A percentile compares a stretch with the other conserved stretches of the same genome.
These are phyloP conservation scores for Sugiyamaella neomexicana DNA, from an alignment of 1,139 yeast genomes.

Conservation along the genomic window DNA sequence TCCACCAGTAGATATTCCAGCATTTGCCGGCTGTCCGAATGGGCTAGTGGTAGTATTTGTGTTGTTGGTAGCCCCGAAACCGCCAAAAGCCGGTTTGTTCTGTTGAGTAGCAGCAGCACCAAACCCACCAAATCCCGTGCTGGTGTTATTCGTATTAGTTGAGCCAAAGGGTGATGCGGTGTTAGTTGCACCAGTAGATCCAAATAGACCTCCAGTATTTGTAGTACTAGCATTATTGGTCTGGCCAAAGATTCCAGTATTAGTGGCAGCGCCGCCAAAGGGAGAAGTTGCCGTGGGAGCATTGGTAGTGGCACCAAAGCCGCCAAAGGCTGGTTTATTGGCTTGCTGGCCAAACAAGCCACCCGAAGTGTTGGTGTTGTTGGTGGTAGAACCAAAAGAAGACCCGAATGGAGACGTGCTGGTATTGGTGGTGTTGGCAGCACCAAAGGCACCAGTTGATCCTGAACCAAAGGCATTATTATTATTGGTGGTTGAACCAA, in stretches of 20 bases:
- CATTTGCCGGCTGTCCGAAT: slow-evolving; percentile 17
- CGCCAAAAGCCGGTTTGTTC: slow-evolving; percentile 26
- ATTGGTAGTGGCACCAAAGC: slow-evolving; percentile 22
- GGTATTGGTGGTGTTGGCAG: slow-evolving; percentile 20
- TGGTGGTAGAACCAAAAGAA: slow-evolving; percentile 29
- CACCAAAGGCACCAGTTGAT: slow-evolving; percentile 23
- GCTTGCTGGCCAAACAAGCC: slow-evolving; percentile 41
- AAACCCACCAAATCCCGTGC: slow-evolving; percentile 28
- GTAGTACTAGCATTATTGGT: slow-evolving; percentile 12
- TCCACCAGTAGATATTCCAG: slow-evolving; percentile 3
- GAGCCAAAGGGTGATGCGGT: slow-evolving; percentile 32
- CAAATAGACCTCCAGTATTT: slow-evolving; percentile 40
- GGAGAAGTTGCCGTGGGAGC: slow-evolving; percentile 27
- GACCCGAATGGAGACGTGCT: slow-evolving; percentile 37
- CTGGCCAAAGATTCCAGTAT: slow-evolving; percentile 39
- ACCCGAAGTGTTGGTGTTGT: slow-evolving; percentile 17
- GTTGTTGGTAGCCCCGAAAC: slow-evolving; percentile 3
- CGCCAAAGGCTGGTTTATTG: slow-evolving; percentile 24
- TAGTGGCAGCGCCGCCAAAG: slow-evolving; percentile 10
- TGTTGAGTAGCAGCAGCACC: slow-evolving; percentile 28
- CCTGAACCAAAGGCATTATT: slow-evolving; percentile 30
- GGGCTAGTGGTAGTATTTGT: slow-evolving; percentile 15
- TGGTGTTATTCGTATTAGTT: slow-evolving; percentile 20
- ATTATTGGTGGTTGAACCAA: slow-evolving; percentile 22
- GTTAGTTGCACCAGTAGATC: slow-evolving; percentile 30